Base-by-base conservation (phyloP, 495 filamentous ascomycete species). In the Neurospora sp. region DNA sequence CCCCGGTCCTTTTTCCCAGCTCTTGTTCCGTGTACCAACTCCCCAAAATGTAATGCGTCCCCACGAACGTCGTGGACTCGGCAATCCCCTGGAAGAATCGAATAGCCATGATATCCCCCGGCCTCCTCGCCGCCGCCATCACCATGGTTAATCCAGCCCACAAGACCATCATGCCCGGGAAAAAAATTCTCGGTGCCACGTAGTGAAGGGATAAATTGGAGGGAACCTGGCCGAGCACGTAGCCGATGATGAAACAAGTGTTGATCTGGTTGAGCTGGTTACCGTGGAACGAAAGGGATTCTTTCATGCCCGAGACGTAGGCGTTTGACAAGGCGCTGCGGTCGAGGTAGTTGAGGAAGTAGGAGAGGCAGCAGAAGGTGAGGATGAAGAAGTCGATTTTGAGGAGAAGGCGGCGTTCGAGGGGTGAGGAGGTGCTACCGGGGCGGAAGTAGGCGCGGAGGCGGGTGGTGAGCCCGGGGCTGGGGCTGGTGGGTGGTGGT, bases 61-160 rank as follows among this genome's bases (percentile, higher is more conserved):
- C 89, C 7, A 87, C 85, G 68, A 91, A 92, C 11, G 86, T 89
- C 70, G 80, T 86, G 0, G 87, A 81, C 78, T 92, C 89, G 41
- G 83, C 83, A 11, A 90, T 76, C n/a, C 88, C 90, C 75, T 89
- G 86, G 76, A 92, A 90, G 83, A 92, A 91, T 5, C 90, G 87
- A 73, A 92, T 89, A 1, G 85, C 88, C 84, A 89, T 89, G 74
- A 92, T 87, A n/a, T 84, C 78, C 48, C 83, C 79, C 0, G 86
- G 85, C 3, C 79, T 82, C 7, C 83, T 82, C 4, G 82, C 83
- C 0, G 83, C 82, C 2, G 88, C 89, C 2, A 87, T 89, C 41
- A 85, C 79, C 86, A 91, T 89, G 18, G 89, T 91, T 35, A 91
- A 72, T 0, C 78, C 81, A 1, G 86, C 88, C 90, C 90, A 92